These are phyloP conservation scores for Stagonosporopsis chrysanthemi DNA, from an alignment of 2,329 filamentous ascomycete genomes.

Conservation along the genomic window DNA sequence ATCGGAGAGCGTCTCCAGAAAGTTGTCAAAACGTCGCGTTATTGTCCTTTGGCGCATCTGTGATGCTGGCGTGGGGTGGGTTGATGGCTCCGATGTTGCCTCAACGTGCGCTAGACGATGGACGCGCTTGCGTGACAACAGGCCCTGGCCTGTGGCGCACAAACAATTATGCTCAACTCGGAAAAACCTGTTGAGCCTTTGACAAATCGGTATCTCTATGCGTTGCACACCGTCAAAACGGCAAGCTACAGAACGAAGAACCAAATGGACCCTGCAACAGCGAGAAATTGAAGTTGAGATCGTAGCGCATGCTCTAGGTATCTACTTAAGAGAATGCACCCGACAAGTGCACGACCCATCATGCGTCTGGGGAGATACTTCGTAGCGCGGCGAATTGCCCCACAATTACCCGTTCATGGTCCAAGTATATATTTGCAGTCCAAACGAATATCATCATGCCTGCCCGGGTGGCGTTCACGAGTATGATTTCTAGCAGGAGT, in stretches of 20 bases:
- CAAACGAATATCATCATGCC: too few relatives aligned
- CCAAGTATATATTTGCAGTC: too few relatives aligned
- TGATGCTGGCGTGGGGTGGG: neutral
- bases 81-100: neutral
- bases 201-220: neutral
- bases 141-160: neutral
- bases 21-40: neutral
- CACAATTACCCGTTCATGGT: neutral
- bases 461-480: too few relatives aligned
- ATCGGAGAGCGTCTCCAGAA: neutral
- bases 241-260: neutral
- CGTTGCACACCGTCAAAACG: neutral
- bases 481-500: too few relatives aligned
- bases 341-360: neutral
- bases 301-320: neutral
- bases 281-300: neutral
- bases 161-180: neutral
- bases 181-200: neutral
- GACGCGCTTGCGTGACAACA: neutral
- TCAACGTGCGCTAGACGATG: neutral
- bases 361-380: too few relatives aligned
- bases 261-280: neutral
- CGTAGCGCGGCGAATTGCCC: too few relatives aligned
- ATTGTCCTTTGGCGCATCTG: neutral
- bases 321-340: neutral